Evolutionary conservation across 495 filamentous ascomycete species (phyloP).

Genomic region (Neurospora sp.): DNA sequence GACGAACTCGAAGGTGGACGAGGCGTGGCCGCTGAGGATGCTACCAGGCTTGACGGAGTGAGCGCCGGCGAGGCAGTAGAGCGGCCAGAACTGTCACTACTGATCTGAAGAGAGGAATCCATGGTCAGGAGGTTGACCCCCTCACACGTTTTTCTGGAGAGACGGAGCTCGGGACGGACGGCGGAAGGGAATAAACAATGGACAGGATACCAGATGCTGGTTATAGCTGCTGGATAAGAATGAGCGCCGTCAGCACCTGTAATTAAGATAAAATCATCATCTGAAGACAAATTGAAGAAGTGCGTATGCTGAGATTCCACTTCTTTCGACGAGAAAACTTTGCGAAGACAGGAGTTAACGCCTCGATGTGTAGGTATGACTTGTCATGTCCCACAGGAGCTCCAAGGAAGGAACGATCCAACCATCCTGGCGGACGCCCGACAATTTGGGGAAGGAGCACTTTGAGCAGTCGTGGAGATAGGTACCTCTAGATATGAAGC

Average conservation of each 20-base stretch:
- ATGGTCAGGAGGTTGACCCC: background rate
- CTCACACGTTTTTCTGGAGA: background rate
- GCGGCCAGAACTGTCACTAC: background rate
- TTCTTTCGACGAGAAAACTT: background rate
- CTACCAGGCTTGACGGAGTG: background rate
- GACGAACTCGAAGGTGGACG: background rate
- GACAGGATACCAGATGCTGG: background rate
- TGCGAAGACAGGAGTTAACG: background rate
- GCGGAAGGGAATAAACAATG: background rate
- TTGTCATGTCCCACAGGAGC: background rate
- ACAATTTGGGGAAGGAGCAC: background rate
- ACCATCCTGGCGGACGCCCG: background rate
- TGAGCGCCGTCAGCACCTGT: background rate
- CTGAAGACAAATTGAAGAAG: background rate
- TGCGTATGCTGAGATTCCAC: background rate
- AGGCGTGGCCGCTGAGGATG: background rate
- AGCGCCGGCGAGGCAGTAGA: background rate
- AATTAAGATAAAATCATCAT: background rate
- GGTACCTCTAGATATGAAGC: background rate
- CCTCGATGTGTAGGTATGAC: background rate
- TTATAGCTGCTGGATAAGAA: background rate
- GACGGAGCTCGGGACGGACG: background rate
- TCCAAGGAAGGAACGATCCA: background rate
- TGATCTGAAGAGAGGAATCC: conserved; percentile 15
- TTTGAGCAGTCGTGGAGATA: background rate